Conservation (phyloP, 441 rosid species). For the Erodium moschatum region DNA sequence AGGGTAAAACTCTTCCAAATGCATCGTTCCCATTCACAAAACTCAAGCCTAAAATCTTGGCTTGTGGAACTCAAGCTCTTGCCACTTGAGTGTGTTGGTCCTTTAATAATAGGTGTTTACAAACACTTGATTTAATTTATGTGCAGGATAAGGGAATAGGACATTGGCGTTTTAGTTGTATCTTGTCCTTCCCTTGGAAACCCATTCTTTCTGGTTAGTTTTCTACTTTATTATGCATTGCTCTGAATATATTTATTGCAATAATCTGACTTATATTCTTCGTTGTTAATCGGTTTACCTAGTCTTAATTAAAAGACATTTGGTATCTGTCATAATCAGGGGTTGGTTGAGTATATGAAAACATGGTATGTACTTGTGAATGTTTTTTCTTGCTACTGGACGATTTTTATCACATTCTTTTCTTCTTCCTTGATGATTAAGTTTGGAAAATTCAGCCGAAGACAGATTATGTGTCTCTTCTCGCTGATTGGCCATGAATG, state of each 20-base stretch:
- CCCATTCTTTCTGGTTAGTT: constrained; percentile 78
- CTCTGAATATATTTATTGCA: background rate
- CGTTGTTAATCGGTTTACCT: background rate
- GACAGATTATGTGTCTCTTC: background rate
- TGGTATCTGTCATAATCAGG: background rate
- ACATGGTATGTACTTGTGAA: background rate
- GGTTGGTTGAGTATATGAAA: background rate
- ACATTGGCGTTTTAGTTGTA: constrained; percentile 79
- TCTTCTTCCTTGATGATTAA: background rate
- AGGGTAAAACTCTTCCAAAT: background rate
- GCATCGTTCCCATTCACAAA: background rate
- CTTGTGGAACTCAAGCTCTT: background rate
- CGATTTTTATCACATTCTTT: background rate
- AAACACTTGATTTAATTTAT: constrained; percentile 11
- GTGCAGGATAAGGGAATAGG: constrained; percentile 79
- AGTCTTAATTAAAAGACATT: background rate
- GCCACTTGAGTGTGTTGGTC: background rate
- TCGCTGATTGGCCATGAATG: too few species aligned
- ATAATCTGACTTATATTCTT: background rate
- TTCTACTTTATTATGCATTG: background rate
- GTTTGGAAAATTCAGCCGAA: background rate
- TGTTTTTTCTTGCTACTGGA: background rate
- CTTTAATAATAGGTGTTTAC: background rate
- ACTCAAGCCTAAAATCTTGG: background rate
- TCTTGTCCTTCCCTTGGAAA: constrained; percentile 91